A percentile compares a stretch with the other conserved stretches of the same genome.
These are phyloP conservation scores for Taphrina deformans DNA, from an alignment of 1,139 yeast species.

Conservation along the genomic window DNA sequence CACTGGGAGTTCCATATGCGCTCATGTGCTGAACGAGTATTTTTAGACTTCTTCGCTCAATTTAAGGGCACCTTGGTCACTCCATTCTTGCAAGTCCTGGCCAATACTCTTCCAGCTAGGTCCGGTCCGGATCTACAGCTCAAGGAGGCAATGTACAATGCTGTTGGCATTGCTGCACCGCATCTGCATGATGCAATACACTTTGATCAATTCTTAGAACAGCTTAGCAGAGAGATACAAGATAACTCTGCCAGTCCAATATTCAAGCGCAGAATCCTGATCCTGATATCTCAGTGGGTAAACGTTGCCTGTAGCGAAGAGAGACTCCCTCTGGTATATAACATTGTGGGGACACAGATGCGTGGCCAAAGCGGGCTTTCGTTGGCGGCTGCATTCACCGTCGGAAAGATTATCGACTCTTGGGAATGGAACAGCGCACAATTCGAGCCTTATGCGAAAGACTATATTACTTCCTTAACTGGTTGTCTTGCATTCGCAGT, in stretches of 20 bases:
- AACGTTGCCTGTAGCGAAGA: constrained; percentile 62
- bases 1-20: constrained; percentile 84
- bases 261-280: constrained; percentile 73
- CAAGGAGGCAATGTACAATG: constrained; percentile 79
- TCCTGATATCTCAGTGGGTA: constrained; percentile 79
- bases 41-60: constrained; percentile 66
- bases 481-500: constrained; percentile 51
- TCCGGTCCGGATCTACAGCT: constrained; percentile 48
- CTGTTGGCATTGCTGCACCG: constrained; percentile 73
- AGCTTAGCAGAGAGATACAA: constrained; percentile 57
- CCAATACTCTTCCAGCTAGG: constrained; percentile 40
- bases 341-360: constrained; percentile 54
- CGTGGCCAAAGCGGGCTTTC: constrained; percentile 61
- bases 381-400: constrained; percentile 66
- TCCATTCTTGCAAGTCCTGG: constrained; percentile 63
- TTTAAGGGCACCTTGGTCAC: constrained; percentile 65
- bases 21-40: constrained; percentile 85
- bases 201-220: constrained; percentile 59
- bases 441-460: constrained; percentile 61
- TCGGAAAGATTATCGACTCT: constrained; percentile 71
- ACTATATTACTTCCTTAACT: constrained; percentile 44
- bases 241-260: constrained; percentile 46
- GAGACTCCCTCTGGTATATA: constrained; percentile 61
- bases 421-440: constrained; percentile 75
- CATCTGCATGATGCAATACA: constrained; percentile 65